Base-by-base conservation (phyloP, 768 basidiomycete genomes). In the Tephrocybe sp. region DNA sequence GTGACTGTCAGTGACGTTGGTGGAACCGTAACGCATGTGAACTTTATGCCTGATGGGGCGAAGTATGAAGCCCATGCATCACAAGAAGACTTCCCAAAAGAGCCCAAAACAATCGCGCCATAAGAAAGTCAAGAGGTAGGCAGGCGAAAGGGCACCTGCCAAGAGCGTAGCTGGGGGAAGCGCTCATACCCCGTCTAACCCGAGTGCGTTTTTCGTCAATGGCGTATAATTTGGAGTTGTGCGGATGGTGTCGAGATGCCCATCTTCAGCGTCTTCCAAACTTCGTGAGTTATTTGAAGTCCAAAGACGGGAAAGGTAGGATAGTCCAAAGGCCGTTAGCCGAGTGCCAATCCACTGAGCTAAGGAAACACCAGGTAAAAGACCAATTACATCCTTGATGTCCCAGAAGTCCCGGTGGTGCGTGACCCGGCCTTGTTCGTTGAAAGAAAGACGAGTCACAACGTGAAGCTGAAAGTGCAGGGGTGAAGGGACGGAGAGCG, bases 351-450 rank as follows among this genome's bases (percentile, higher is more conserved):
- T 71, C 86, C 87, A 91, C 53, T 87, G 80, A 1, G 78, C 77
- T 37, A 84, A 65, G 8, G 80, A 76, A 52, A 81, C 75, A 3
- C 88, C 87, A 3, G 88, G 88, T 8, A 89, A 62, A 33, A 90
- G 76, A 30, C 83, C 82, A 59, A 89, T 71, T 50, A 91, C 70
- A 61, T 92, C 90, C 62, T 84, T 81, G 36, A 88, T 72, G 57
- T 91, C 88, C 87, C 86, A 91, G 31, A 87, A 74, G 60, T 91
- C 90, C 23, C 87, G 78, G 62, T 93, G 90, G 57, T 83, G 78
- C 3, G 86, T 84, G 53, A 92, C 83, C 51, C 77, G 79, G n/a
- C 86, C 87, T 60, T 84, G 83, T 57, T 91, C 89, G 65, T 91
- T 91, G 66, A 92, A 89, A 25, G 79, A 76, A 29, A 91, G 75